A percentile compares a stretch with the other conserved stretches of the same genome.
Evolutionary conservation across 805 yeast genomes (phyloP).

Genomic region (Zygoascus ofunaensis): DNA sequence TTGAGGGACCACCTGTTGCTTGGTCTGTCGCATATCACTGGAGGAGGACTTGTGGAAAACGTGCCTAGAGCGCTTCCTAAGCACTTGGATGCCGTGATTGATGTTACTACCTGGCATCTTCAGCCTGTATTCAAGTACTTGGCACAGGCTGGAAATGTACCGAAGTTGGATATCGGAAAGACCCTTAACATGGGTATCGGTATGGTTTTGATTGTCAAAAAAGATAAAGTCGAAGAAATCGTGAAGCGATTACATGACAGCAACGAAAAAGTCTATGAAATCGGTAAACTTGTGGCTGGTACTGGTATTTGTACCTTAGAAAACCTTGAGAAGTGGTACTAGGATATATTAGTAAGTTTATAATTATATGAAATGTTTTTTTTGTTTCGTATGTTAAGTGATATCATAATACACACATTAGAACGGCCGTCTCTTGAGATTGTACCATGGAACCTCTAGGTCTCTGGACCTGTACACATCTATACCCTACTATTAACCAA

Average conservation of each 20-base stretch:
- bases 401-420: no score
- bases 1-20: constrained; percentile 58
- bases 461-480: no score
- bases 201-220: constrained; percentile 80
- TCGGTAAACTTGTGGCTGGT: constrained; percentile 49
- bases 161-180: constrained; percentile 71
- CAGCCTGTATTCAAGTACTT: constrained; percentile 92
- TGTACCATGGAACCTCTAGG: no score
- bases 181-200: constrained; percentile 96
- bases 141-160: constrained; percentile 84
- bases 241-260: constrained; percentile 45
- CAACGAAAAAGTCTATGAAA: constrained; percentile 66
- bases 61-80: constrained; percentile 90
- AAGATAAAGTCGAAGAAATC: constrained; percentile 53
- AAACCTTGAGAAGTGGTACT: constrained; percentile 29
- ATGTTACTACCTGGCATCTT: constrained; percentile 70
- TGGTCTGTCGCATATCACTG: constrained; percentile 95
- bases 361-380: background rate
- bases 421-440: no score
- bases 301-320: constrained; percentile 31
- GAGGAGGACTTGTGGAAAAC: constrained; percentile 96
- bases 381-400: background rate
- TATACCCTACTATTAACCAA: no score
- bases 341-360: constrained; percentile 2
- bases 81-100: constrained; percentile 69